Evolutionary conservation across 139 green algal species (phyloP).

Genomic region (Auxenochlorella pyrenoidosa): DNA sequence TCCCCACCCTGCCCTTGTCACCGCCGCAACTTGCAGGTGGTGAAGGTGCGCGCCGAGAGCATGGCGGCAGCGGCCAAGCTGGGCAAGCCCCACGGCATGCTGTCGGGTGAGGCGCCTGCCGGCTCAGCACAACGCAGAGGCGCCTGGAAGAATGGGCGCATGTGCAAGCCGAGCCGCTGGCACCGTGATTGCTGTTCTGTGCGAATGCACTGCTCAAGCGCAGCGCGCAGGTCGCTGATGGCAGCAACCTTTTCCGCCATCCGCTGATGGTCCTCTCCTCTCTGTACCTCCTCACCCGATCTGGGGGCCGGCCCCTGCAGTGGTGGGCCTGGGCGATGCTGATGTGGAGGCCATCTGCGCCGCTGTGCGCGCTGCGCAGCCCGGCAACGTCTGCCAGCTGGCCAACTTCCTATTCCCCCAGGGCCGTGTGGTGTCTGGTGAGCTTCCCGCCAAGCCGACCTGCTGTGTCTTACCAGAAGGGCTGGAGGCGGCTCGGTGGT

Average conservation of each 20-base stretch:
- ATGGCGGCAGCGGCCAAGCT: constrained; percentile 82
- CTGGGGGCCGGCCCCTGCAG: too few relatives aligned
- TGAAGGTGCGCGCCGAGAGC: constrained; percentile 83
- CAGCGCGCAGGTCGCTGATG: too few relatives aligned
- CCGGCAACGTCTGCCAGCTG: constrained; percentile 73
- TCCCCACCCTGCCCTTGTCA: too few relatives aligned
- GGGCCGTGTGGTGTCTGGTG: constrained; percentile 80
- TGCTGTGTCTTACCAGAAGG: too few relatives aligned
- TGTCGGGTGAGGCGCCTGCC: constrained; percentile 47
- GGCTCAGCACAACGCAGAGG: too few relatives aligned
- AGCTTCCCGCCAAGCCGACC: not conserved
- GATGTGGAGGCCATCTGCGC: constrained; percentile 65
- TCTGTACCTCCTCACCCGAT: too few relatives aligned
- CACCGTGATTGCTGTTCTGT: too few relatives aligned
- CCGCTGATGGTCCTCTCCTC: too few relatives aligned
- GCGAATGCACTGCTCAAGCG: too few relatives aligned
- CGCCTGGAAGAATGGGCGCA: too few relatives aligned
- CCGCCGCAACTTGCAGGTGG: constrained; percentile 60
- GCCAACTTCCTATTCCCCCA: constrained; percentile 95
- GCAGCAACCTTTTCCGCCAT: not conserved
- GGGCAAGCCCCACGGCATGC: constrained; percentile 86
- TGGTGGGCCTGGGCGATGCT: constrained; percentile 87
- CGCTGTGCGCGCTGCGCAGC: not conserved
- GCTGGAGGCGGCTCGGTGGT: too few relatives aligned
- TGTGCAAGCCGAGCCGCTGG: too few relatives aligned